A percentile compares a stretch with the other conserved stretches of the same genome.
Conservation (phyloP, 2,329 filamentous ascomycete species). For the Apiospora rasikravindrae region DNA sequence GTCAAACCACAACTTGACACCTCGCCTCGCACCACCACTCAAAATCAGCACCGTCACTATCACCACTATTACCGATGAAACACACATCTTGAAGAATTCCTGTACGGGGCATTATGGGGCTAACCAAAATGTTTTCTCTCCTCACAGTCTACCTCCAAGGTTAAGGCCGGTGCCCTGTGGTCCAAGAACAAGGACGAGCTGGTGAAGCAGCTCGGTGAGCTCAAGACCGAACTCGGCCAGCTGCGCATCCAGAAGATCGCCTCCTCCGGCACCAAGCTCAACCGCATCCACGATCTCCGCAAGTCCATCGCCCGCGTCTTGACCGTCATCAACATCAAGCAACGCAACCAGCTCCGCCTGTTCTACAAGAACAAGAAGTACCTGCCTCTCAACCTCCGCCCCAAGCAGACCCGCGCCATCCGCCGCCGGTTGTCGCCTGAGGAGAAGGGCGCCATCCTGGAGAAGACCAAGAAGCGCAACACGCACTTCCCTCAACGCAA, state of each 20-base stretch:
- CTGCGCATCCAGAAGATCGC: conserved; percentile 98
- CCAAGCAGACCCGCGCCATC: conserved; percentile 98
- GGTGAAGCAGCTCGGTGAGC: conserved; percentile 90
- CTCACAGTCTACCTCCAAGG: conserved; percentile 65
- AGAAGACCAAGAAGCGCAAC: conserved; percentile 96
- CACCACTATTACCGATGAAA: neutral
- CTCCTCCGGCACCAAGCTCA: conserved; percentile 93
- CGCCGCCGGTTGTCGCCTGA: conserved; percentile 91
- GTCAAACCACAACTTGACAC: conserved; percentile 7
- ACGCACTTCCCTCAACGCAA: conserved; percentile 98
- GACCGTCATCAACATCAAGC: conserved; percentile 99
- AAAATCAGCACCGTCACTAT: neutral
- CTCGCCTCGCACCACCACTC: neutral
- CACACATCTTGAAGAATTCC: neutral
- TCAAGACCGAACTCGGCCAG: conserved; percentile 95
- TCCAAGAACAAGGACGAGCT: conserved; percentile 99
- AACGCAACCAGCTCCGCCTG: conserved; percentile 94
- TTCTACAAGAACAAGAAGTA: conserved; percentile 99
- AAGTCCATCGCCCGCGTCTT: conserved; percentile 99
- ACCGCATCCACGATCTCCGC: conserved; percentile 98
- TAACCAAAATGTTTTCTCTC: conserved; percentile 27
- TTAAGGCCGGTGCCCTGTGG: conserved; percentile 98
- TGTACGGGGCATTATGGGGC: conserved; percentile 20
- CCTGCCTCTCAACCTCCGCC: conserved; percentile 94
- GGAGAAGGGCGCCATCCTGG: conserved; percentile 82